Evolutionary conservation across 768 basidiomycete genomes (phyloP).

Genomic region (Leucogyrophana mollusca): DNA sequence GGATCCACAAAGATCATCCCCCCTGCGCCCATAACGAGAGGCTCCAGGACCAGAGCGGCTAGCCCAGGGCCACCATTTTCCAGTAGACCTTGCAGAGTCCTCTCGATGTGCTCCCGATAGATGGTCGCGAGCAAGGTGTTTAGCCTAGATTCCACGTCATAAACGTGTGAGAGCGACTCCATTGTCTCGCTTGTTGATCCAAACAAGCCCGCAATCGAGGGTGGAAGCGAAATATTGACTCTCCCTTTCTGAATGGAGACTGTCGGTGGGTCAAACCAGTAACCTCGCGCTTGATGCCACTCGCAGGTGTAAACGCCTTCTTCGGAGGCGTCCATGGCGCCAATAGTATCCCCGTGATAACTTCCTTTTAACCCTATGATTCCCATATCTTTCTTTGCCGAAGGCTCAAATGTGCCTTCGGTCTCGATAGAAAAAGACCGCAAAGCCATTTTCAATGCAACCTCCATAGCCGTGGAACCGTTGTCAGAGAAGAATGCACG

Average conservation of each 20-base stretch:
- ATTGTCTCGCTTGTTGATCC: slow-evolving; percentile 16
- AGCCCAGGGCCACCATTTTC: slow-evolving; percentile 40
- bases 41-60: slow-evolving; percentile 86
- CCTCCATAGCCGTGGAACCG: slow-evolving; percentile 95
- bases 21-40: slow-evolving; percentile 90
- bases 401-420: slow-evolving; percentile 29
- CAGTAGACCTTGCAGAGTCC: slow-evolving; percentile 47
- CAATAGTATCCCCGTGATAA: slow-evolving; percentile 98
- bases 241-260: slow-evolving; percentile 65
- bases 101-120: slow-evolving; percentile 60
- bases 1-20: slow-evolving; percentile 99
- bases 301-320: slow-evolving; percentile 93
- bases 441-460: slow-evolving; percentile 97
- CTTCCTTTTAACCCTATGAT: slow-evolving; percentile 88
- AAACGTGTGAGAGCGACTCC: slow-evolving; percentile 56
- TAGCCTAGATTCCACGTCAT: slow-evolving; percentile 67
- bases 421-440: slow-evolving; percentile 56
- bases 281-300: slow-evolving; percentile 92
- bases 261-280: slow-evolving; percentile 90
- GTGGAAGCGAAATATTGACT: slow-evolving; percentile 53
- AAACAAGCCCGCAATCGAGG: slow-evolving; percentile 36
- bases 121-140: slow-evolving; percentile 55
- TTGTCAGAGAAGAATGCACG: slow-evolving; percentile 94
- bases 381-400: slow-evolving; percentile 55
- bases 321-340: slow-evolving; percentile 93